These are phyloP conservation scores for Helicostylum pulchrum DNA, from an alignment of 192 early-diverging fungal species.

Conservation along the genomic window DNA sequence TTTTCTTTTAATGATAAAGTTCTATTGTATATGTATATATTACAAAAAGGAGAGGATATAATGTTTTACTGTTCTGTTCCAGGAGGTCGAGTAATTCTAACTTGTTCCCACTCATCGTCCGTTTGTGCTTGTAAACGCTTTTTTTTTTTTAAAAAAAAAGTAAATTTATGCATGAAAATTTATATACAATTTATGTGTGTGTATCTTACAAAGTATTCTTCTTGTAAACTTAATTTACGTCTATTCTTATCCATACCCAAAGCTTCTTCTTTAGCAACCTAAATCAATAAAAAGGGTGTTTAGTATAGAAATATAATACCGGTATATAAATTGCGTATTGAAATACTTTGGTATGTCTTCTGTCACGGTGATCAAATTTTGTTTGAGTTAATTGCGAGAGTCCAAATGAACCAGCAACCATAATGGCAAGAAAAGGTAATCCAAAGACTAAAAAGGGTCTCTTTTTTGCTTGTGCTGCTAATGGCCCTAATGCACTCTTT, in stretches of 20 bases:
- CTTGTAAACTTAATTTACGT: slow-evolving; percentile 62
- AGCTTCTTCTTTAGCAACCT: slow-evolving; percentile 56
- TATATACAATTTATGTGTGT: neutral
- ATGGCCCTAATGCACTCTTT: slow-evolving; percentile 2
- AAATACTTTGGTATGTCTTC: slow-evolving; percentile 27
- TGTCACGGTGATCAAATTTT: slow-evolving; percentile 73
- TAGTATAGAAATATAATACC: neutral
- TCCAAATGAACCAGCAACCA: slow-evolving; percentile 69
- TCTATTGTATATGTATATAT: neutral
- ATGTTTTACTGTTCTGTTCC: slow-evolving; percentile 17
- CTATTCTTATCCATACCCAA: slow-evolving; percentile 49
- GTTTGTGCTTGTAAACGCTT: slow-evolving; percentile 32
- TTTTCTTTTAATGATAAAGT: neutral
- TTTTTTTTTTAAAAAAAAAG: neutral
- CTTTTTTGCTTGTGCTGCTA: slow-evolving; percentile 19
- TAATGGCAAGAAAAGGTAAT: slow-evolving; percentile 63
- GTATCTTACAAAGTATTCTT: slow-evolving; percentile 64
- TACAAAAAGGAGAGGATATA: neutral
- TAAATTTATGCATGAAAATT: neutral
- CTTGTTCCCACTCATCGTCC: slow-evolving; percentile 32
- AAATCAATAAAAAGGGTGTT: neutral
- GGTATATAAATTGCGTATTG: neutral
- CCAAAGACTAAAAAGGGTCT: slow-evolving; percentile 69
- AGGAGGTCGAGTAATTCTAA: slow-evolving; percentile 26
- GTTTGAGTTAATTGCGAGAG: slow-evolving; percentile 71